Base-by-base conservation (phyloP, 106 monocot species). In the Chionographis japonica region DNA sequence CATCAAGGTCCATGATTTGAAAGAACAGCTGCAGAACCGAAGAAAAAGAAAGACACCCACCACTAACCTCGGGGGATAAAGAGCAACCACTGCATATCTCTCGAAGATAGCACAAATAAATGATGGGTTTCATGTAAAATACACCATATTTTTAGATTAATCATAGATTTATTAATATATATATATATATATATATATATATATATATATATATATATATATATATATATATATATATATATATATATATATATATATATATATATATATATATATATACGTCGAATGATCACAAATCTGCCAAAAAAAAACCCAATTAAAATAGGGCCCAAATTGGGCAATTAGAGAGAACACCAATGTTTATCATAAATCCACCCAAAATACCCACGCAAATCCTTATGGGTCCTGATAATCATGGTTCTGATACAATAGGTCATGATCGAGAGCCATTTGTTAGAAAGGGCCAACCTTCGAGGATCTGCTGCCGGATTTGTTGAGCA, bases 391-490 rank as follows among this genome's bases (percentile, higher is more conserved):
- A 27, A 27, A 27, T 27, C 27, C 27, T 27, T 27, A 27, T 27
- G 27, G 27, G 27, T 27, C 27, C 27, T 27, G 27, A 27, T 27
- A 27, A 27, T 27, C 27, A 27, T 27, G 27, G 27, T 27, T 27
- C 27, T 27, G 27, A 27, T 27, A 27, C 27, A 27, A 27, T 27
- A 27, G 27, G 27, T 27, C 27, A 27, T 27, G 27, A 27, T 27
- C 27, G 27, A 27, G 27, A 27, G 27, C 27, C 27, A 27, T 27
- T 27, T 27, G 27, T 27, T 27, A 27, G 67, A 74, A 65, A 71
- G 66, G 43, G 40, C 68, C 60, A 49, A 90, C 90, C 90, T 90
- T 86, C 46, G 82, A 92, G 12, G 88, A 85, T 60, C 77, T 61
- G 79, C 92, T 81, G 35, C 86, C 81, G 40, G 79, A 76, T 57